Conservation (phyloP, 140 eudicot species). For the Stevia rebaudiana region DNA sequence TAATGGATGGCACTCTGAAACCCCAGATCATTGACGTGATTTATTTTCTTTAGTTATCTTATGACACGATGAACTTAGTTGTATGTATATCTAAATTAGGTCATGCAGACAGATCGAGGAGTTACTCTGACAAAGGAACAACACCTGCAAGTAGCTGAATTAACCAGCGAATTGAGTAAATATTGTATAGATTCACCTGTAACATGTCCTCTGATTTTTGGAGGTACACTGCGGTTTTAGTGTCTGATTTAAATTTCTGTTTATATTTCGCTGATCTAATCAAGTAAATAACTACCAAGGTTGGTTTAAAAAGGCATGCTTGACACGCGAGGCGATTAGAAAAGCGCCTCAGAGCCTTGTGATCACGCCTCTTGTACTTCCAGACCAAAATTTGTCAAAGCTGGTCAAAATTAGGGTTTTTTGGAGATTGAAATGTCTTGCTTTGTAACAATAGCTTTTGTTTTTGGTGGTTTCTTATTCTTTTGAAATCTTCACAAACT, state of each 20-base stretch:
- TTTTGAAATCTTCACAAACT: neutral
- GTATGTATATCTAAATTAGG: constrained; percentile 45
- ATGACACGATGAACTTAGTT: constrained; percentile 26
- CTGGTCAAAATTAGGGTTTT: too few relatives aligned
- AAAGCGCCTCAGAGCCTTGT: too few relatives aligned
- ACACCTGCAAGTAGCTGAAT: constrained; percentile 72
- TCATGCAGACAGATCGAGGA: constrained; percentile 81
- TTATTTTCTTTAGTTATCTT: neutral
- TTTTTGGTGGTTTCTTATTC: neutral
- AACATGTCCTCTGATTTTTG: constrained; percentile 83
- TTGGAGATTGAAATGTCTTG: neutral
- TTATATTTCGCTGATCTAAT: neutral
- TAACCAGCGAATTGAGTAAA: constrained; percentile 51
- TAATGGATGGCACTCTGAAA: neutral
- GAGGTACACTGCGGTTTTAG: constrained; percentile 44
- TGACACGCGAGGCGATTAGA: too few relatives aligned
- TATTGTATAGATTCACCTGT: constrained; percentile 85
- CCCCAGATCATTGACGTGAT: constrained; percentile 2
- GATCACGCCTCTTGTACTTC: too few relatives aligned
- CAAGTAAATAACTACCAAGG: neutral
- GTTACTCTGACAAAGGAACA: constrained; percentile 60
- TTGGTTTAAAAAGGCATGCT: too few relatives aligned
- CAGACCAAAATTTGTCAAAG: too few relatives aligned
- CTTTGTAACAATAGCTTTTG: neutral
- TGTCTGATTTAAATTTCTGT: neutral